These are phyloP conservation scores for Biancaea sappan DNA, from an alignment of 306 rosid genomes.

Conservation along the genomic window DNA sequence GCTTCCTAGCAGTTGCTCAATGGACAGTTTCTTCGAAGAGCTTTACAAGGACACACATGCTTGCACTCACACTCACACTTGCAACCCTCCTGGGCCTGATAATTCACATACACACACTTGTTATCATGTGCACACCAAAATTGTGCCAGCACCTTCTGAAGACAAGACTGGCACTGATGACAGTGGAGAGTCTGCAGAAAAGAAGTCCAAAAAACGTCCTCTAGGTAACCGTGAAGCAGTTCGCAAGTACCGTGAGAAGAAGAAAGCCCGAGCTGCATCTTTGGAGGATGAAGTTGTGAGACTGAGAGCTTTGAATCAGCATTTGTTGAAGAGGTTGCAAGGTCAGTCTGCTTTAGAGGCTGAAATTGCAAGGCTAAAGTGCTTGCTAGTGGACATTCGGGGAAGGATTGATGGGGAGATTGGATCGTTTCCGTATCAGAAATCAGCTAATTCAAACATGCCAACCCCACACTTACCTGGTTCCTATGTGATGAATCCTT, in stretches of 20 bases:
- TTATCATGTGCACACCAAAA: conserved; percentile 88
- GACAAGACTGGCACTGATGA: conserved; percentile 78
- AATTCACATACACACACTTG: conserved; percentile 90
- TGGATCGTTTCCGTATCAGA: conserved; percentile 90
- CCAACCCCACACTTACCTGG: conserved; percentile 40
- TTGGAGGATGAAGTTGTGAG: conserved; percentile 90
- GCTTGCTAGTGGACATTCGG: conserved; percentile 94
- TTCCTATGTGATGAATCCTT: conserved; percentile 77
- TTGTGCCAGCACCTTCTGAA: conserved; percentile 66
- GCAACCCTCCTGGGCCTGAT: conserved; percentile 99
- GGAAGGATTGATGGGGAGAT: conserved; percentile 99
- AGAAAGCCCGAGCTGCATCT: conserved; percentile 85
- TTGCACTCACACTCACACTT: conserved; percentile 96
- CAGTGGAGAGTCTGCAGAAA: conserved; percentile 77
- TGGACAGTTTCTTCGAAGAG: conserved; percentile 87
- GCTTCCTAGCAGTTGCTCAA: conserved; percentile 69
- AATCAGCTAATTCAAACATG: conserved; percentile 48
- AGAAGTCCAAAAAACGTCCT: conserved; percentile 72
- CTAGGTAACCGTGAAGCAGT: conserved; percentile 88
- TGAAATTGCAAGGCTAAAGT: conserved; percentile 87
- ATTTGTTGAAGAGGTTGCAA: conserved; percentile 82
- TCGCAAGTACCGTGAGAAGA: conserved; percentile 95
- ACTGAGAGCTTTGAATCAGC: conserved; percentile 80
- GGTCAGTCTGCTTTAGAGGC: conserved; percentile 91
- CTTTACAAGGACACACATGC: conserved; percentile 77